phyloP scores from a whole-genome alignment of 179 eudicot genomes.

The Vitellaria paradoxa region DNA sequence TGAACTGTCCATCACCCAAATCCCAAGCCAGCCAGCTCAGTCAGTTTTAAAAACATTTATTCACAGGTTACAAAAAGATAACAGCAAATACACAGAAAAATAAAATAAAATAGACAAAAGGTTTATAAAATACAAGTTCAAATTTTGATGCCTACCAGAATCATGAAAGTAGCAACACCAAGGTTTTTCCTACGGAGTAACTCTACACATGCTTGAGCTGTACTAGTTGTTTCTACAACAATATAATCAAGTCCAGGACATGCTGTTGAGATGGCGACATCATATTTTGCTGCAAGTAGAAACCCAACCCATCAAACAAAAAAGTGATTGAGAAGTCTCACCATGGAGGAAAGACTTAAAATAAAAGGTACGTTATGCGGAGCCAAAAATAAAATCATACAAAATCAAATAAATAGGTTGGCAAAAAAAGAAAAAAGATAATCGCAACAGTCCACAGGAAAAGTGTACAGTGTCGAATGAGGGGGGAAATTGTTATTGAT shows the following conservation, averaged over 20 bases:
- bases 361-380: background rate
- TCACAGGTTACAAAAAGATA: background rate
- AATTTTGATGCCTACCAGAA: conserved; percentile 54
- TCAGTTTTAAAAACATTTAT: background rate
- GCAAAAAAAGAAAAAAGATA: background rate
- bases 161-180: conserved; percentile 98
- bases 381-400: too few species aligned
- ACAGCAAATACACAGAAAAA: background rate
- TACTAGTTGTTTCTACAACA: conserved; percentile 88
- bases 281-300: conserved; percentile 72
- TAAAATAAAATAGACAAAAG: background rate
- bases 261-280: conserved; percentile 94
- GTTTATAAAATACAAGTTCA: background rate
- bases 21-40: background rate
- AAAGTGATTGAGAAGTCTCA: background rate
- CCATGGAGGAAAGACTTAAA: background rate
- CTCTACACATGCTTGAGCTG: conserved; percentile 94
- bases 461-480: background rate
- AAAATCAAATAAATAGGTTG: conserved; percentile 2
- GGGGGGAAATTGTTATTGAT: background rate
- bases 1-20: background rate
- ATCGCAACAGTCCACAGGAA: background rate
- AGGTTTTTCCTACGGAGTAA: conserved; percentile 78
- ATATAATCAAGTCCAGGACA: conserved; percentile 94
- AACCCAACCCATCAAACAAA: conserved; percentile 1